Evolutionary conservation across 1,284 basidiomycete genomes (phyloP), one percentile per base, ranked within the genome.

Genomic region (Moesziomyces antarcticus): DNA sequence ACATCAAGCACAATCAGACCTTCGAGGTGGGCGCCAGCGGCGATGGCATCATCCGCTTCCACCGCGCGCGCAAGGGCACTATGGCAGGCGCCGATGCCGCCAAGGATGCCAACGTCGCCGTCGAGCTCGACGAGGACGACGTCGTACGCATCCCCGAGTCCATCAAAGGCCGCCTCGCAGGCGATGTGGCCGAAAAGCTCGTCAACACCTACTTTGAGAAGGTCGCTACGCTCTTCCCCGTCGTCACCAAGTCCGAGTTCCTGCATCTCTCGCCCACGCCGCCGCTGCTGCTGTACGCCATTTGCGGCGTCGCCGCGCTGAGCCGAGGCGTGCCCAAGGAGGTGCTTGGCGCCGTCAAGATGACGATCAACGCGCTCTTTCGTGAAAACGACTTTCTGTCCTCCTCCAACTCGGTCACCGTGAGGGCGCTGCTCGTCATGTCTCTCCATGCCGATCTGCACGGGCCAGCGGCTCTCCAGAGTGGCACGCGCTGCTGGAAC

Each of bases 171-270:
- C 70, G 78, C 45, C 66, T 80, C 27, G 77, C 74, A 16, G 75
- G 70, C 53, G 80, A 80, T 49, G 81, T 80, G 44, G 74, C 71
- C 50, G 91, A 94, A 78, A 88, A 89, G 57, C 89, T 97, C 56
- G 88, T 96, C 81, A 98, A 97, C 85, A 89, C 90, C 21, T 98
- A 94, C 86, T 98, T 98, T 84, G 88, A 88, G 21, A 90, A 93
- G 44, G 88, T 96, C 51, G 89, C 91, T 1, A 92, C 91, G n/a
- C 87, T 93, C 49, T 89, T 96, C 65, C 95, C 95, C 21, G 88
- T 97, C 73, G 88, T 98, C 62, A 93, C 92, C 18, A 89, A 91
- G 81, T 88, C 89, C 48, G 95, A 98, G 82, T 97, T 98, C 80
- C 86, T 96, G 59, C 80, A 85, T n/a, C 67, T 85, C 54, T 87